Base-by-base conservation (phyloP, 257 asterid species). In the Fraxinus quadrangulata region DNA sequence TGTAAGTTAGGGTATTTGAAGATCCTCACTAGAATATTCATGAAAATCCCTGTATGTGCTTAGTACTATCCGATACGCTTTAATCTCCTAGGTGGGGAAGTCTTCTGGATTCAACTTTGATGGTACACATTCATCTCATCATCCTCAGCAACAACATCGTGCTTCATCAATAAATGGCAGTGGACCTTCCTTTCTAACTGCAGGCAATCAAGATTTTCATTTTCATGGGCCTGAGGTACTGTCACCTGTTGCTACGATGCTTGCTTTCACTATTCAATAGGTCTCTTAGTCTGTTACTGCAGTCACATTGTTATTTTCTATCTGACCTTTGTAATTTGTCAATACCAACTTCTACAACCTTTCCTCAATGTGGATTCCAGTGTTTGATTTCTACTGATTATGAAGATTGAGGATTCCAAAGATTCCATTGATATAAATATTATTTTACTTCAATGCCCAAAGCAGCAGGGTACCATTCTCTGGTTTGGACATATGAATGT, bases 51-150 rank as follows among this genome's bases (percentile, higher is more conserved):
- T 79, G 49, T 76, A 72, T 23, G 8, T 61, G 17, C 33, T 21
- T 23, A 8, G n/a, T 61, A 24, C n/a, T 61, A 10, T 47, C 70
- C 66, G 51, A 76, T 51, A 75, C 82, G 73, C 69, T 77, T 75
- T 59, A 36, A 75, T 80, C 81, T 61, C 73, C 81, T 83, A 94
- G 98, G 81, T 91, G 84, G 97, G 94, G 79, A 86, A 97, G 85
- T 90, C 98, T 74, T 31, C 96, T 73, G 97, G 93, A 70, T 85
- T 89, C 49, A 86, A 85, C 75, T 91, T 89, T 79, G 94, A 94
- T 76, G 96, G 92, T 67, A 83, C 92, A 11, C 87, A 87, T 83
- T 85, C 96, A 68, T 89, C 98, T 23, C 95, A 90, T 83, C 91
- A 88, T 84, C 88, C 86, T 76, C 97, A 88, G 78, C 98, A 92